Percentiles rank a stretch among this genome's conserved stretches.
Conservation (phyloP, 2,329 filamentous ascomycete species). For the Pseudophaeomoniella oleicola region DNA sequence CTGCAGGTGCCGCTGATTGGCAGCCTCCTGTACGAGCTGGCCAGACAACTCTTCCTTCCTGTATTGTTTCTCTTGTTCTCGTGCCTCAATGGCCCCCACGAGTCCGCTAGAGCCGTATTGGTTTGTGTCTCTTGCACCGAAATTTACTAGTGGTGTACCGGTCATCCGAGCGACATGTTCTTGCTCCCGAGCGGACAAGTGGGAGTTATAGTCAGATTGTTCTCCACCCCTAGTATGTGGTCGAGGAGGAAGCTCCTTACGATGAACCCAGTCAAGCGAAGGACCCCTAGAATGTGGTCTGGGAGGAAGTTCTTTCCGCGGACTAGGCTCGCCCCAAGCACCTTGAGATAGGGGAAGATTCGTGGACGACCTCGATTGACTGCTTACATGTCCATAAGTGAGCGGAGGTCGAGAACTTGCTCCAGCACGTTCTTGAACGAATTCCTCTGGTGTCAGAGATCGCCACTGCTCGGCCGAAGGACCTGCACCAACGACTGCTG, state of each 20-base stretch:
- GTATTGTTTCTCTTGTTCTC: constrained; percentile 63
- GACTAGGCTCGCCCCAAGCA: constrained; percentile 5
- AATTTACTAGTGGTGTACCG: constrained; percentile 57
- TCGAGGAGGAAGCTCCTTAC: constrained; percentile 25
- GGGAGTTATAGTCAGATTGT: constrained; percentile 36
- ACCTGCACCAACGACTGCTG: constrained; percentile 20
- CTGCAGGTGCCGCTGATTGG: constrained; percentile 51
- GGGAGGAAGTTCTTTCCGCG: constrained; percentile 18
- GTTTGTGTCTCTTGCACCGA: constrained; percentile 41
- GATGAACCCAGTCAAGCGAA: constrained; percentile 27
- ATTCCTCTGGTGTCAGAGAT: constrained; percentile 65
- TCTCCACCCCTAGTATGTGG: constrained; percentile 35
- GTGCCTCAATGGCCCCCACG: constrained; percentile 63
- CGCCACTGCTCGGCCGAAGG: constrained; percentile 14
- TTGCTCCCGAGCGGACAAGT: constrained; percentile 74
- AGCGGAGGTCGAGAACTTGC: constrained; percentile 37
- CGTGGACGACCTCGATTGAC: constrained; percentile 35
- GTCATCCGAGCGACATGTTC: constrained; percentile 77
- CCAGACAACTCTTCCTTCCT: constrained; percentile 56
- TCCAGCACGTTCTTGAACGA: constrained; percentile 62
- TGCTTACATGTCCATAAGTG: constrained; percentile 45
- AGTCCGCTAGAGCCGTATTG: constrained; percentile 43
- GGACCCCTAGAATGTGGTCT: constrained; percentile 19
- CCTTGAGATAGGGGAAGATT: constrained; percentile 12
- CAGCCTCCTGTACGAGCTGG: constrained; percentile 58